A percentile compares a stretch with the other conserved stretches of the same genome.
Conservation (phyloP, 805 yeast genomes). For the Wickerhamomyces ciferrii region DNA sequence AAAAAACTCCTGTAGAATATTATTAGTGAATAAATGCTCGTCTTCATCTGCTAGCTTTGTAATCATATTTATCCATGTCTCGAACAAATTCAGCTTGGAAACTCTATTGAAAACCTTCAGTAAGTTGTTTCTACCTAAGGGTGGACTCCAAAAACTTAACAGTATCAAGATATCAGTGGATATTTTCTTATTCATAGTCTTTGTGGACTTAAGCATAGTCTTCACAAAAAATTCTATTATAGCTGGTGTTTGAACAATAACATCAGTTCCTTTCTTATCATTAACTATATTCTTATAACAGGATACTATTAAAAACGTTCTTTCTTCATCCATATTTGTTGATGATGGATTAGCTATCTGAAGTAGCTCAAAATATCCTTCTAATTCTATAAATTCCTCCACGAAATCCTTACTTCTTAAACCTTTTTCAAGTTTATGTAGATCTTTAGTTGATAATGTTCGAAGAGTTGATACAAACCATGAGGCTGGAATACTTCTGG, state of each 20-base stretch:
- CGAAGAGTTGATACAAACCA: constrained; percentile 16
- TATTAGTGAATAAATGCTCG: constrained; percentile 13
- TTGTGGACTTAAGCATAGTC: constrained; percentile 40
- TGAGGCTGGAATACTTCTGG: constrained; percentile 6
- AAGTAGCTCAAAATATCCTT: constrained; percentile 47
- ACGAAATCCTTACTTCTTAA: constrained; percentile 20
- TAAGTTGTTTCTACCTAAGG: constrained; percentile 24
- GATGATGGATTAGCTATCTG: constrained; percentile 25
- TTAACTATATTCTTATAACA: constrained; percentile 48
- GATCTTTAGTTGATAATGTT: constrained; percentile 10
- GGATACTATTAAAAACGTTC: constrained; percentile 43
- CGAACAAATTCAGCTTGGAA: constrained; percentile 12
- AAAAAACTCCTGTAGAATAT: constrained; percentile 13
- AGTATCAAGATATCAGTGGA: constrained; percentile 46
- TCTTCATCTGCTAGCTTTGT: constrained; percentile 10
- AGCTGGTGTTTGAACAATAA: constrained; percentile 17
- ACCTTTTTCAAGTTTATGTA: constrained; percentile 19
- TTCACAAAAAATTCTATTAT: constrained; percentile 34
- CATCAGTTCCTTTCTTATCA: constrained; percentile 17
- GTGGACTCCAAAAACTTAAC: constrained; percentile 20
- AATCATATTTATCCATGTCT: constrained; percentile 15
- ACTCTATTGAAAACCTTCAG: constrained; percentile 18
- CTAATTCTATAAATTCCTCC: constrained; percentile 37
- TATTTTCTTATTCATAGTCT: constrained; percentile 45
- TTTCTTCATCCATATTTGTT: constrained; percentile 42